Base-by-base conservation (phyloP, 352 stramenopile genomes). In the Hyaloperonospora arabidopsidis region DNA sequence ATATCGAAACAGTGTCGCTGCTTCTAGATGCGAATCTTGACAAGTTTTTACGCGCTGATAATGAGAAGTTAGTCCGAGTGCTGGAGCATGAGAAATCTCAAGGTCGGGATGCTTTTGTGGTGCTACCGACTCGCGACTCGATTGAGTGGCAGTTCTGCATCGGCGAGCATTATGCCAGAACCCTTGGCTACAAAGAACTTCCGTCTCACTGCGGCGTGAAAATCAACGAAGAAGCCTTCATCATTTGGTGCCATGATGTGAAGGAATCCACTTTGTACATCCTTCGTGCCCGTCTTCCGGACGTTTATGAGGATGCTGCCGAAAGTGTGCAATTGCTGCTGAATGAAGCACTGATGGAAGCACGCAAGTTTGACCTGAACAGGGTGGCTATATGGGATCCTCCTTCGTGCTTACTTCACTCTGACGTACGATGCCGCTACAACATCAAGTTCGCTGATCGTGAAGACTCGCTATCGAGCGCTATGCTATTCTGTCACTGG, bases 91-190 rank as follows among this genome's bases (percentile, higher is more conserved):
- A 41, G 18, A 46, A 44, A 13, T 75, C 71, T 57, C 28, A 70
- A 36, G 53, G 49, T 1, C 45, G 39, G 35, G 65, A 78, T 14
- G 67, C 77, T 18, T 86, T 84, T 55, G 63, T 50, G 14, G 23
- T 72, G 15, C 51, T 86, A 1, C 61, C 75, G 25, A 75, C 72
- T 48, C 66, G 72, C 5, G 67, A 85, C 43, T 81, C 78, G 38
- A 62, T 85, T 35, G 75, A 85, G 52, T 88, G 75, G 77, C 74
- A 79, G 51, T 86, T 85, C 51, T 75, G 62, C 48, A 70, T 85
- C 51, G 78, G 78, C 12, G 61, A 60, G 15, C 49, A 79, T 47
- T 88, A 78, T 49, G 78, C 78, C 19, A 45, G 39, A 35, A 50
- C 71, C 15, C 63, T 65, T 25, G 47, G 47, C 13, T 68, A 73